Evolutionary conservation across 768 basidiomycete species (phyloP), one percentile per base, ranked within the genome.

Genomic region (Megacollybia marginata): DNA sequence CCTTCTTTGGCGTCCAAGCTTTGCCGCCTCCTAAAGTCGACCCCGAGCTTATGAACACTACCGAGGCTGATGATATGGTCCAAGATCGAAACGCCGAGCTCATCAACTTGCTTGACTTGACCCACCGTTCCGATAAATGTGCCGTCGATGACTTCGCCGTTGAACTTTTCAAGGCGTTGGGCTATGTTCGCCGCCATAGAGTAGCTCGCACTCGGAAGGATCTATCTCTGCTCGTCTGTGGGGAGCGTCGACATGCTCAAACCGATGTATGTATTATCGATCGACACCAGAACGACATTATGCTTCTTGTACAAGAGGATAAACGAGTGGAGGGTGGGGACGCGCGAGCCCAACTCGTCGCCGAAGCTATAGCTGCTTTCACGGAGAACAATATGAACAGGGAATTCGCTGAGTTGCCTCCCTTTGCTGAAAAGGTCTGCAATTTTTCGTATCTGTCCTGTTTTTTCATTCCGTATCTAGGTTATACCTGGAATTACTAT

Each of bases 11-110:
- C 45, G 40, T 59, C 52, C 55, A 56, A 51, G 54, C 47, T 49
- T 53, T 66, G 47, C 65, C 65, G 44, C 45, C 54, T 33, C 62
- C 65, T 33, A 31, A 50, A 8, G 57, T 62, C 38, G 56, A 60
- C 46, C 52, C 47, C 44, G 66, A 66, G 53, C 52, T 65, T 9
- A 47, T 64, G 28, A 49, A 23, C 42, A 48, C 50, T 51, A 13
- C 34, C 28, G 51, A 60, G 16, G 61, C 62, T 32, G 52, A 49
- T 20, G 53, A 48, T 43, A 65, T 64, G 63, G 47, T 50, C 19
- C 44, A 58, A 43, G 54, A 59, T 50, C n/a, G 35, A 43, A 51
- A 64, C 48, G 55, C 54, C 12, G 34, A 50, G 23, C 44, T 56
- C 42, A 51, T 56, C 49, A 49, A 36, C 46, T 36, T 48, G 33